Evolutionary conservation across 176 grass and related monocot species (phyloP), one percentile per base, ranked within the genome.

Genomic region (Cenchrus fungigraminus): DNA sequence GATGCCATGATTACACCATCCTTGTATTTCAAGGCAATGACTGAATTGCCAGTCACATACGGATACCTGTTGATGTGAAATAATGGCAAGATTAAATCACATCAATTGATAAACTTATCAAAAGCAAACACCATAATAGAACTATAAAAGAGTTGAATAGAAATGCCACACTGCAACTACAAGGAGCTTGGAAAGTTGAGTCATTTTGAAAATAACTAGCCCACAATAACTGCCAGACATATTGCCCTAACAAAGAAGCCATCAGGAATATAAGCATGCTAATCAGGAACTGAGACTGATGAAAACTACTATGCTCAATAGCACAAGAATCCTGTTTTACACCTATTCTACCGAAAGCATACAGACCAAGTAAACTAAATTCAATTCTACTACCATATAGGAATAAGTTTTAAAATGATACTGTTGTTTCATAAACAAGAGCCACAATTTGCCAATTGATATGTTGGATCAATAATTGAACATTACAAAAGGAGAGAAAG

Each of bases 21-120:
- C 86, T 97, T 99, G 79, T 94, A 99, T 88, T 99, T 99, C 84
- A 99, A 79, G n/a, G 88, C 97, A 86, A 99, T 91, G 68, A 99
- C 84, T 14, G 97, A 99, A 44, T 90, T 97, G 49, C 97, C 94
- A 80, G 97, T 97, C 79, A 99, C 97, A 94, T 97, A 99, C 2
- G 94, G 97, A 78, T 92, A 96, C 86, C 97, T 99, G 72, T 87
- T 29, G n/a, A 85, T 64, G 71, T 58, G 17, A 86, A 61, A 76
- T n/a, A 53, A 79, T 37, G 9, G 8, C 61, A 84, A 53, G 53
- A 70, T 32, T 87, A 75, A 84, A 80, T 79, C 52, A 75, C 6
- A 0, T 47, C 20, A 76, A 43, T 14, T 2, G 17, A 84, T 70
- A 80, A 29, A 40, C 61, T 31, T 58, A 77, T 11, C 15, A 14